Conservation (phyloP, 2,329 filamentous ascomycete species). For the Aspergillus fijiensis region DNA sequence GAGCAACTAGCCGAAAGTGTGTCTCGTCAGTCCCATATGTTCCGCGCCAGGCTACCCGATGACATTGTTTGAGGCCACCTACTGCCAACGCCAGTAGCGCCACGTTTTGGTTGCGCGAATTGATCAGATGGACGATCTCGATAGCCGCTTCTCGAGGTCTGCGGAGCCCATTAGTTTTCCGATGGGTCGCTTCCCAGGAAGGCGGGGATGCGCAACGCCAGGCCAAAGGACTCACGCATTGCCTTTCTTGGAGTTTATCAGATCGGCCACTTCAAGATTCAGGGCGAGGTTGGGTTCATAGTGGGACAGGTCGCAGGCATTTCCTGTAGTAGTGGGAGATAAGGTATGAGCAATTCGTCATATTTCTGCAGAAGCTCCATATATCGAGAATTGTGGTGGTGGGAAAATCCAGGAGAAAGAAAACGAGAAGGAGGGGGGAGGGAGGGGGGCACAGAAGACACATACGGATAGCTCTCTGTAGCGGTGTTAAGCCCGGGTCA, state of each 20-base stretch:
- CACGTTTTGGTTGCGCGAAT: conserved; percentile 95
- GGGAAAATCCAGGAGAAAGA: not conserved
- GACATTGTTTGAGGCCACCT: conserved; percentile 30
- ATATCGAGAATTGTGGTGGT: not conserved
- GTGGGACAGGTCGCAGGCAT: conserved; percentile 94
- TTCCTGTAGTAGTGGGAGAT: conserved; percentile 53
- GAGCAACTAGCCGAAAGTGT: conserved; percentile 59
- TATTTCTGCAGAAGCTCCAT: not conserved
- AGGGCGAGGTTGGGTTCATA: conserved; percentile 96
- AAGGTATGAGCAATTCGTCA: not conserved
- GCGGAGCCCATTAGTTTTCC: not conserved
- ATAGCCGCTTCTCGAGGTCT: conserved; percentile 89
- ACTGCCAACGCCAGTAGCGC: conserved; percentile 79
- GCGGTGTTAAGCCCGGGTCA: conserved; percentile 75
- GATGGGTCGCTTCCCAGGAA: not conserved
- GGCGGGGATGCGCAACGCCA: not conserved
- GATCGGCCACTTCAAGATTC: conserved; percentile 92
- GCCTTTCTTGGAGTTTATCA: conserved; percentile 97
- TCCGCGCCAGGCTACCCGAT: conserved; percentile 15
- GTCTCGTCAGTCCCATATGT: conserved; percentile 18
- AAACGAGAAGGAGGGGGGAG: not conserved
- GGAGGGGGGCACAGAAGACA: conserved; percentile 7
- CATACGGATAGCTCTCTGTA: conserved; percentile 86
- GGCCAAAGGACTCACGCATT: conserved; percentile 59
- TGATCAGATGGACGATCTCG: conserved; percentile 89